A percentile compares a stretch with the other conserved stretches of the same genome.
Evolutionary conservation across 371 early-diverging fungal genomes (phyloP).

Genomic region (Syncephalastrum racemosum): DNA sequence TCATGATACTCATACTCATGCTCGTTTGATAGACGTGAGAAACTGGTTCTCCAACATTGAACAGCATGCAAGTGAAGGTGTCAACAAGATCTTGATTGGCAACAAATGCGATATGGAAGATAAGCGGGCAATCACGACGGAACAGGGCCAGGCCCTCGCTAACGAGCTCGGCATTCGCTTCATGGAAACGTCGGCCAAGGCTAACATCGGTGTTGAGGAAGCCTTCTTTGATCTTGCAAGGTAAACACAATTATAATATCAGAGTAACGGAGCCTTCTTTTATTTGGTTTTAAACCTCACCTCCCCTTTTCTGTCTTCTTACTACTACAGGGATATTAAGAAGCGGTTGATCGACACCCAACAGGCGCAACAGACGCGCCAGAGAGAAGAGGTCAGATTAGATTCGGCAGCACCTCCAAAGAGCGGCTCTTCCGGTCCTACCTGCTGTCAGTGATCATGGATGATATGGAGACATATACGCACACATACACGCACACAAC

Average conservation of each 20-base stretch:
- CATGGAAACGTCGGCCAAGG: slow-evolving; percentile 96
- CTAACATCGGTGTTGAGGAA: slow-evolving; percentile 96
- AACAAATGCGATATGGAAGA: slow-evolving; percentile 97
- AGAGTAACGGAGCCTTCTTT: background rate
- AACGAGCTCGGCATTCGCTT: slow-evolving; percentile 88
- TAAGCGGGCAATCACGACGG: slow-evolving; percentile 79
- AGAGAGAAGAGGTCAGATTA: slow-evolving; percentile 46
- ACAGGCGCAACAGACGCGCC: slow-evolving; percentile 50
- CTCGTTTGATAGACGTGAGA: slow-evolving; percentile 71
- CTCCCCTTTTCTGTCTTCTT: background rate
- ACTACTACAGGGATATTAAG: slow-evolving; percentile 44
- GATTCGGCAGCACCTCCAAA: slow-evolving; percentile 31
- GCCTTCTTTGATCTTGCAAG: slow-evolving; percentile 97
- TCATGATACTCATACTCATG: background rate
- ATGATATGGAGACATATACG: background rate
- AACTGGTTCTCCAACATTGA: slow-evolving; percentile 99
- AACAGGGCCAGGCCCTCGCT: slow-evolving; percentile 85
- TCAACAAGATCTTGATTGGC: slow-evolving; percentile 97
- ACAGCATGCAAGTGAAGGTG: slow-evolving; percentile 95
- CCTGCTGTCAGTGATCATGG: slow-evolving; percentile 24
- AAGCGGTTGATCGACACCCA: slow-evolving; percentile 53
- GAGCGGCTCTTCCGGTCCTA: slow-evolving; percentile 19
- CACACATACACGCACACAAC: background rate
- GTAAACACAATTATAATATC: slow-evolving; percentile 37
- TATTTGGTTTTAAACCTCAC: background rate